Evolutionary conservation across 352 stramenopile species (phyloP).

Genomic region (Phytophthora pisi): DNA sequence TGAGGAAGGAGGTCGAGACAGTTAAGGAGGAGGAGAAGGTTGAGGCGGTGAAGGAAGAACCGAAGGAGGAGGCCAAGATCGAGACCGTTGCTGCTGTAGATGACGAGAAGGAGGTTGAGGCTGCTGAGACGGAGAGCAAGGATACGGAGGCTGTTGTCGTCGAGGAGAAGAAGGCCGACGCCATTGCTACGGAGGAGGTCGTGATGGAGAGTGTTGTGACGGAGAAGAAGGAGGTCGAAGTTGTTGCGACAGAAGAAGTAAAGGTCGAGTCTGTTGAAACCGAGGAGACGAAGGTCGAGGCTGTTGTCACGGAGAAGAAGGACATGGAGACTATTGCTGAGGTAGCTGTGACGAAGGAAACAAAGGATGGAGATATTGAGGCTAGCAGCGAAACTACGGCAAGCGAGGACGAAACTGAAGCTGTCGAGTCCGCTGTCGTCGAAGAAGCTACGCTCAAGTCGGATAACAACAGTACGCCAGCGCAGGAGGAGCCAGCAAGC

Average conservation of each 20-base stretch:
- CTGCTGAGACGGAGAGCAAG: neutral
- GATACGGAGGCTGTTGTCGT: neutral
- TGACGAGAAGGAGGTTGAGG: neutral
- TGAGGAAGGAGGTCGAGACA: neutral
- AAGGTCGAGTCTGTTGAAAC: neutral
- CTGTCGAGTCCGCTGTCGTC: neutral
- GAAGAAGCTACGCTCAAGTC: neutral
- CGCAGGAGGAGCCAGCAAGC: neutral
- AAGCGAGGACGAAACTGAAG: neutral
- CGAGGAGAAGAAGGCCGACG: neutral
- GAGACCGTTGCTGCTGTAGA: neutral
- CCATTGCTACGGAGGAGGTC: neutral
- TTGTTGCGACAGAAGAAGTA: neutral
- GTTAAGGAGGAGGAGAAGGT: neutral
- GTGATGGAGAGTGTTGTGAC: neutral
- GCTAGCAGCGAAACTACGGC: neutral
- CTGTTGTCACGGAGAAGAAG: neutral
- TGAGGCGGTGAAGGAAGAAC: neutral
- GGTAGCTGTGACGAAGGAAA: neutral
- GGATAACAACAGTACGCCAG: neutral
- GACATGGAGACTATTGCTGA: neutral
- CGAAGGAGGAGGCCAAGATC: neutral
- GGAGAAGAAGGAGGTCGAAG: neutral
- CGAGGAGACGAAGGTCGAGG: neutral
- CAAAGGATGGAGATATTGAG: constrained; percentile 1